A percentile compares a stretch with the other conserved stretches of the same genome.
These are phyloP conservation scores for Suhomyces kunorum DNA, from an alignment of 1,139 yeast species.

Conservation along the genomic window DNA sequence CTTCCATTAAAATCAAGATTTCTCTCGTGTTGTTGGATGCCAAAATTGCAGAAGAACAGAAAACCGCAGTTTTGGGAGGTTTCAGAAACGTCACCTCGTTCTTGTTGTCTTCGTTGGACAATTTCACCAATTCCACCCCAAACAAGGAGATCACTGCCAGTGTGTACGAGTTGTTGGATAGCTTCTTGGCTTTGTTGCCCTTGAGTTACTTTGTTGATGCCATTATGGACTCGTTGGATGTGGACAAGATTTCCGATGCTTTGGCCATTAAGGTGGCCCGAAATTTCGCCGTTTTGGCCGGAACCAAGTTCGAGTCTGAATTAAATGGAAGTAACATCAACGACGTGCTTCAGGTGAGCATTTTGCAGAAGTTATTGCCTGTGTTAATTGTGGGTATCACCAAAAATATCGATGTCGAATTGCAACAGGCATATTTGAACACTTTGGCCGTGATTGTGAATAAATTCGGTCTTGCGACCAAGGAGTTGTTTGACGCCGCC, in stretches of 20 bases:
- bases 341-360: constrained; percentile 42
- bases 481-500: constrained; percentile 31
- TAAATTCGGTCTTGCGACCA: constrained; percentile 55
- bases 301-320: constrained; percentile 69
- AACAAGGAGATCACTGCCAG: constrained; percentile 25
- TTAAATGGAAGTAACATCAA: constrained; percentile 42
- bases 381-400: constrained; percentile 49
- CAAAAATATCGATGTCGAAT: constrained; percentile 42
- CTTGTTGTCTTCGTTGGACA: constrained; percentile 39
- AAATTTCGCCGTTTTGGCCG: constrained; percentile 61
- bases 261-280: constrained; percentile 43
- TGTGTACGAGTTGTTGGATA: constrained; percentile 54
- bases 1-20: constrained; percentile 57
- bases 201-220: constrained; percentile 70
- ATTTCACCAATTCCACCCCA: constrained; percentile 23
- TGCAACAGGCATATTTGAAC: constrained; percentile 71
- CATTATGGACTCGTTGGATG: constrained; percentile 55
- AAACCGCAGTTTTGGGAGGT: constrained; percentile 33
- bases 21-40: constrained; percentile 56
- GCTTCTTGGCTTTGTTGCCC: constrained; percentile 70
- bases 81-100: constrained; percentile 48
- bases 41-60: constrained; percentile 30
- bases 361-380: constrained; percentile 48
- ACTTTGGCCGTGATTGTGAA: constrained; percentile 62
- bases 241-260: constrained; percentile 40